phyloP scores from a whole-genome alignment of 164 flowering plant genomes.

The Vitis cinerea region DNA sequence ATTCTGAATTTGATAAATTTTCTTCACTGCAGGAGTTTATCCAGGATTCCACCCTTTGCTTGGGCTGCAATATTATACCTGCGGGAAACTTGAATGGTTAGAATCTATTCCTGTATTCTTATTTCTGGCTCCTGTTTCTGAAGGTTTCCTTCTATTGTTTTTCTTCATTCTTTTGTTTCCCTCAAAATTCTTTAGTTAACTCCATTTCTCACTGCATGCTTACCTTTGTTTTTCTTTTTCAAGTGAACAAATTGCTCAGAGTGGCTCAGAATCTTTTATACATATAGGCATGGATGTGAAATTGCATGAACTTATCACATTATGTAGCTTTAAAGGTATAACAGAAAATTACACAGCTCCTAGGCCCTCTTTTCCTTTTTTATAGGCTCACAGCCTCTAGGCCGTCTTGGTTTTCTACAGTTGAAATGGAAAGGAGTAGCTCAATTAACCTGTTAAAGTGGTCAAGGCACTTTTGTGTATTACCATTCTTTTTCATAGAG shows the following conservation, averaged over 20 bases:
- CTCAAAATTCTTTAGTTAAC: background rate
- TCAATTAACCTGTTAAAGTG: too few species aligned
- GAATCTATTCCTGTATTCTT: conserved; percentile 7
- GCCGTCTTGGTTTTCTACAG: too few species aligned
- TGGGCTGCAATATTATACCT: conserved; percentile 84
- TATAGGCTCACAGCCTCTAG: too few species aligned
- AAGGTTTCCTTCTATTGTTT: background rate
- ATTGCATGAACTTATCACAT: background rate
- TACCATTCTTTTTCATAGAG: too few species aligned
- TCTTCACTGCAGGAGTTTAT: conserved; percentile 64
- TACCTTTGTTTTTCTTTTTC: background rate
- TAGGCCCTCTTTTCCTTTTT: too few species aligned
- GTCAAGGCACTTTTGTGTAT: too few species aligned
- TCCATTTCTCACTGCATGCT: background rate
- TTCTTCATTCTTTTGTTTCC: background rate
- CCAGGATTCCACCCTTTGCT: conserved; percentile 73
- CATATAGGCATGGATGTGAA: background rate
- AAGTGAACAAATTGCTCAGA: background rate
- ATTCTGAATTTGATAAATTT: conserved; percentile 1
- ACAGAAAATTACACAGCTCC: too few species aligned
- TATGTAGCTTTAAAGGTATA: too few species aligned
- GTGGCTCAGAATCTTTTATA: background rate
- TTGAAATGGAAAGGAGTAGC: too few species aligned
- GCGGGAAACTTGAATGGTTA: conserved; percentile 96
- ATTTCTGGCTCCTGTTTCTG: background rate